phyloP scores from a whole-genome alignment of 371 early-diverging fungal genomes.

The Rhizopus delemar region DNA sequence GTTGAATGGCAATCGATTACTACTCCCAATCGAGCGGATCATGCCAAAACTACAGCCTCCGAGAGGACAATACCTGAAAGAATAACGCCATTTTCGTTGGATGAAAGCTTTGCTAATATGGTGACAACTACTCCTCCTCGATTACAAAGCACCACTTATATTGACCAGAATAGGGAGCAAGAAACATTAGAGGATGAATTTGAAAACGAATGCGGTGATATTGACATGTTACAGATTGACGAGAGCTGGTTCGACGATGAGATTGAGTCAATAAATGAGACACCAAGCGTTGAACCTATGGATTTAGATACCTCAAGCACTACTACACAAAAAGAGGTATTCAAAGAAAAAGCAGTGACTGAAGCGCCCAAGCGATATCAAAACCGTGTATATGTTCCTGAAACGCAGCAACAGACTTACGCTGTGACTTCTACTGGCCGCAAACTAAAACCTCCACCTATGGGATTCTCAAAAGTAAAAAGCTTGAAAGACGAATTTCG shows the following conservation, averaged over 20 bases:
- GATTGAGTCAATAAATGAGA: not conserved
- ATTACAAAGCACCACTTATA: slow-evolving; percentile 8
- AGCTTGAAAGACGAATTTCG: slow-evolving; percentile 35
- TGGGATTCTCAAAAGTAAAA: slow-evolving; percentile 46
- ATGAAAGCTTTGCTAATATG: too few relatives aligned
- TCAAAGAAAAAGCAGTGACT: slow-evolving; percentile 1
- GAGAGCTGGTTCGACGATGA: slow-evolving; percentile 30
- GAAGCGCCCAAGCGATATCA: slow-evolving; percentile 2
- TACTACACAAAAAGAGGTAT: too few relatives aligned
- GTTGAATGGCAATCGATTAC: slow-evolving; percentile 33
- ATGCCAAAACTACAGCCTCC: not conserved
- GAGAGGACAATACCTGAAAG: too few relatives aligned
- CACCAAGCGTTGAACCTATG: not conserved
- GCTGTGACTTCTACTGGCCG: slow-evolving; percentile 49
- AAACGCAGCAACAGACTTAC: slow-evolving; percentile 24
- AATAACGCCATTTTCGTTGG: too few relatives aligned
- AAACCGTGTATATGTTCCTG: slow-evolving; percentile 22
- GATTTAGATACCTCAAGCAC: not conserved
- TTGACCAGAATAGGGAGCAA: slow-evolving; percentile 10
- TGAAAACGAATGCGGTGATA: slow-evolving; percentile 28
- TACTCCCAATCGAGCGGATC: too few relatives aligned
- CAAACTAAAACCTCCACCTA: slow-evolving; percentile 38
- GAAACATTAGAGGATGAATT: slow-evolving; percentile 28
- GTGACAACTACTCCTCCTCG: too few relatives aligned
- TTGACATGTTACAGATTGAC: slow-evolving; percentile 44